phyloP scores from a whole-genome alignment of 78 protist species.

The Dictyostelium intermedium region DNA sequence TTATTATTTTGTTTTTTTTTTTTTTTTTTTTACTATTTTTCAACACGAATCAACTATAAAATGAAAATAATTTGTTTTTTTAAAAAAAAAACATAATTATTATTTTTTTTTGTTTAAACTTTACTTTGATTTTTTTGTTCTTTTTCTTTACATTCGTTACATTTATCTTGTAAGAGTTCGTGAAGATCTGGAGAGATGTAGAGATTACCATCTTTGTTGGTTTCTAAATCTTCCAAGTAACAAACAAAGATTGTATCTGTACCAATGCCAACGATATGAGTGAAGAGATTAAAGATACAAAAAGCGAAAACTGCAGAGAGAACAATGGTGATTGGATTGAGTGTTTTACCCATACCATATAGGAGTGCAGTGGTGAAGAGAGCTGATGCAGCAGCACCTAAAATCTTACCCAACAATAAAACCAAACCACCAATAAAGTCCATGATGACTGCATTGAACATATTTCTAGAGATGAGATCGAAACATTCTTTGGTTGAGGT shows the following conservation, averaged over 20 bases:
- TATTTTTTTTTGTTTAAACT: conserved; percentile 1
- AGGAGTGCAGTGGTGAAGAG: conserved; percentile 18
- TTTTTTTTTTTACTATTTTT: no score
- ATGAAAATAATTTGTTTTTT: neutral
- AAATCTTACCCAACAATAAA: conserved; percentile 64
- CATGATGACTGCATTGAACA: conserved; percentile 72
- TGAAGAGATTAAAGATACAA: conserved; percentile 52
- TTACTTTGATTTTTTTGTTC: conserved; percentile 1
- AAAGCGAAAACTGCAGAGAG: conserved; percentile 64
- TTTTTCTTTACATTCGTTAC: conserved; percentile 3
- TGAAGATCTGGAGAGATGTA: conserved; percentile 65
- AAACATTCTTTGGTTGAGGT: conserved; percentile 57
- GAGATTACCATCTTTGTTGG: conserved; percentile 47
- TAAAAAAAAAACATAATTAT: neutral
- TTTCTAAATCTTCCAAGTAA: conserved; percentile 75
- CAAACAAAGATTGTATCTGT: conserved; percentile 82
- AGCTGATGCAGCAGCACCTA: conserved; percentile 67
- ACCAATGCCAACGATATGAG: conserved; percentile 78
- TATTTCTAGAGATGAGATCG: conserved; percentile 63
- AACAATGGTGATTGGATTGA: conserved; percentile 55
- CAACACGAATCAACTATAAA: no score
- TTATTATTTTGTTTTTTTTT: no score
- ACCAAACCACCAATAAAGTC: conserved; percentile 72
- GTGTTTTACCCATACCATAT: conserved; percentile 29
- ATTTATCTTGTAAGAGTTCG: conserved; percentile 68